phyloP scores from a whole-genome alignment of 169 alveolate species.

The Theileria equi region DNA sequence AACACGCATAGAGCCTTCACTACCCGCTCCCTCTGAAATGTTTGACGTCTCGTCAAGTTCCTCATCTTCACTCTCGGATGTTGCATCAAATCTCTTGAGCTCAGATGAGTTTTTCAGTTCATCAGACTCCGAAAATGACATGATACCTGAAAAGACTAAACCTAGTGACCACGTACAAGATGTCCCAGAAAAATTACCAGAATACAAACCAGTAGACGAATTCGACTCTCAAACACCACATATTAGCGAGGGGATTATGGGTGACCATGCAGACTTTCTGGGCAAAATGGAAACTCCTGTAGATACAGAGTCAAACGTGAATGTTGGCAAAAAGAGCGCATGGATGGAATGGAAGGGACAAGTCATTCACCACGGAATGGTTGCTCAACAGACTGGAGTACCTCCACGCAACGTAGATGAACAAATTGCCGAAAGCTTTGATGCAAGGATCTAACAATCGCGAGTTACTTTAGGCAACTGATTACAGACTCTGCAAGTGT shows the following conservation, averaged over 20 bases:
- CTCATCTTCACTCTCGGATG: constrained; percentile 72
- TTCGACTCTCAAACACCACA: constrained; percentile 63
- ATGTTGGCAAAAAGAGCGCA: constrained; percentile 77
- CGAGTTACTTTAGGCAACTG: neutral
- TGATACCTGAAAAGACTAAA: constrained; percentile 14
- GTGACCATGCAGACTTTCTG: constrained; percentile 81
- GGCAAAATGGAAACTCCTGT: constrained; percentile 75
- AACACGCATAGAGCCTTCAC: neutral
- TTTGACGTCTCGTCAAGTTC: constrained; percentile 57
- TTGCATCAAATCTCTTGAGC: constrained; percentile 63
- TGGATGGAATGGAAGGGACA: constrained; percentile 92
- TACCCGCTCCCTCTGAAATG: constrained; percentile 56
- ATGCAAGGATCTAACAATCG: constrained; percentile 78
- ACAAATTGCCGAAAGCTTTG: constrained; percentile 86
- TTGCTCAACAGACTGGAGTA: constrained; percentile 85
- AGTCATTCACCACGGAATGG: constrained; percentile 85
- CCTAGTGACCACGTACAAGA: constrained; percentile 5
- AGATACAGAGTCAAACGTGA: constrained; percentile 31
- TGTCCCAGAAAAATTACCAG: constrained; percentile 58
- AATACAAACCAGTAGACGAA: constrained; percentile 80
- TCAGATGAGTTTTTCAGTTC: constrained; percentile 66
- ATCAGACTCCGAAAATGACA: constrained; percentile 55
- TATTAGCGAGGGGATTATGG: constrained; percentile 79
- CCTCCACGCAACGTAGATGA: constrained; percentile 83
- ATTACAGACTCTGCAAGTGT: too few relatives aligned